phyloP scores from a whole-genome alignment of 352 stramenopile species.

The Globisporangium spinosum region DNA sequence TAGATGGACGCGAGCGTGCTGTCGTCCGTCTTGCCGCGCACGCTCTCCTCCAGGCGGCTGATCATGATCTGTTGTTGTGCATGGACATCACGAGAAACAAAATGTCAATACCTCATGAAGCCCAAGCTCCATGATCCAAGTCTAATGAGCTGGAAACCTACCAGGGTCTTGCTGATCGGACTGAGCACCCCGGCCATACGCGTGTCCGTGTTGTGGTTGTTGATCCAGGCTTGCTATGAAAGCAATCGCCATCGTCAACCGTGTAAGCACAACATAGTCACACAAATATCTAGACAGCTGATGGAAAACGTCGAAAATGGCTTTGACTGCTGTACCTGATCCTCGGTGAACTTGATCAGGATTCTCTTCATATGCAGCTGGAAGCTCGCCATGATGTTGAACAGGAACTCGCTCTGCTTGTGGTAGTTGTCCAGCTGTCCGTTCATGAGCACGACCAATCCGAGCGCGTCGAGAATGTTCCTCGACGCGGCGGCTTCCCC shows the following conservation, averaged over 20 bases:
- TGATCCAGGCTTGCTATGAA: slow-evolving; percentile 61
- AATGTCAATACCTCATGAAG: not conserved
- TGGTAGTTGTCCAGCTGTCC: slow-evolving; percentile 38
- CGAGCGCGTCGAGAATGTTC: slow-evolving; percentile 67
- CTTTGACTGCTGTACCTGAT: slow-evolving; percentile 32
- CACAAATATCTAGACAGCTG: not conserved
- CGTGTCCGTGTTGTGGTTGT: slow-evolving; percentile 57
- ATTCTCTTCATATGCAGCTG: slow-evolving; percentile 77
- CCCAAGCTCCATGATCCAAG: not conserved
- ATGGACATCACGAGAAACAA: not conserved
- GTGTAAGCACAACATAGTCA: not conserved
- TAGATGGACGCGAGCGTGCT: slow-evolving; percentile 61
- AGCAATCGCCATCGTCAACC: not conserved
- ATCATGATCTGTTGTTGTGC: slow-evolving; percentile 40
- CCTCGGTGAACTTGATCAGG: slow-evolving; percentile 77
- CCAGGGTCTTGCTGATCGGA: slow-evolving; percentile 65
- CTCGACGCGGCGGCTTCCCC: slow-evolving; percentile 47
- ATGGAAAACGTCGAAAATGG: not conserved
- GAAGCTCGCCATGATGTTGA: slow-evolving; percentile 70
- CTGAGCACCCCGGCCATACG: slow-evolving; percentile 65
- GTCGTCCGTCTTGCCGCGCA: slow-evolving; percentile 52
- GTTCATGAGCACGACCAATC: slow-evolving; percentile 53
- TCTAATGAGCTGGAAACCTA: slow-evolving; percentile 8
- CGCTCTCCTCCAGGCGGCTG: slow-evolving; percentile 54
- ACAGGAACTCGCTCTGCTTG: slow-evolving; percentile 56